Evolutionary conservation across 208 protist species (phyloP), one percentile per base, ranked within the genome.

Genomic region (Crithidia thermophila): DNA sequence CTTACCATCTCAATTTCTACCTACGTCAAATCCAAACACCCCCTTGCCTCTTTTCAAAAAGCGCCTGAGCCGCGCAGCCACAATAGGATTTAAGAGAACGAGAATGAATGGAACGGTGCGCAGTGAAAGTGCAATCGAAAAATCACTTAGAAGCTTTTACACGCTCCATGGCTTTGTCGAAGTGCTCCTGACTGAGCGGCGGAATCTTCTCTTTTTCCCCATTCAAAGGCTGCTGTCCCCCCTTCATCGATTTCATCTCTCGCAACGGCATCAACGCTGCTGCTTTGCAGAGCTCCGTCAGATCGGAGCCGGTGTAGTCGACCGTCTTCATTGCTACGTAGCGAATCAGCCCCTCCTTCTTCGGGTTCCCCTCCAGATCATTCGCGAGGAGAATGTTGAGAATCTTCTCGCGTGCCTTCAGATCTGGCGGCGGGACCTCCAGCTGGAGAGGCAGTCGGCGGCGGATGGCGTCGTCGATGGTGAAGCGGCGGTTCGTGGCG

Each of bases 211-310:
- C 42, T 37, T 40, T n/a, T 1, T 28, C 23, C 27, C 31, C 46
- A 18, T 52, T 28, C 13, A 30, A 2, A 16, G 34, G 13, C n/a
- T 40, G 39, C 30, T 31, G 18, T 9, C 40, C 59, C 10, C 36
- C 14, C 42, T 53, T 58, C 52, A 75, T 53, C 42, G 51, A 58
- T 37, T 79, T 42, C 63, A 94, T 73, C 64, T 93, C 88, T 20
- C 84, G 64, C 49, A 96, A 25, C 21, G 87, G 86, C 69, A 93
- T 84, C 46, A 94, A 57, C 1, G 82, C 86, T 1, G 86, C 88
- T 11, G 85, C 84, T 64, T 98, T 97, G 82, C 93, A 98, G 52
- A 98, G 77, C 72, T 98, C 96, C 25, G 79, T 84, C 14, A 98
- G 69, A 66, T 98, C 97, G 25, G 94, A 96, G 31, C 97, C 97